These are phyloP conservation scores for Amanita thiersii DNA, from an alignment of 768 basidiomycete species.

Conservation along the genomic window DNA sequence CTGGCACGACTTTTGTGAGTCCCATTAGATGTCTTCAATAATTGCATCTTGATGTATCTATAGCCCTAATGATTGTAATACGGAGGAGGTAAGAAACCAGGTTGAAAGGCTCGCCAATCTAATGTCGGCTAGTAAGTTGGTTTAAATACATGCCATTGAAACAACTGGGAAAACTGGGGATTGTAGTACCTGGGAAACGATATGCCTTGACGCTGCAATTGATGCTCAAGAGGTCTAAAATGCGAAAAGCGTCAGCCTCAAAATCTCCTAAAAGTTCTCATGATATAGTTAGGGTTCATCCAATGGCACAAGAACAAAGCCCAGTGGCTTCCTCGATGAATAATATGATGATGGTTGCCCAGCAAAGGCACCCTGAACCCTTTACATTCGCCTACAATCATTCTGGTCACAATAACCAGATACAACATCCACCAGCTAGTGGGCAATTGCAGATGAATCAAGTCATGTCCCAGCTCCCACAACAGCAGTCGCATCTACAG, in stretches of 20 bases:
- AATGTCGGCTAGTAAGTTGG: slow-evolving; percentile 66
- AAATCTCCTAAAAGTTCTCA: slow-evolving; percentile 55
- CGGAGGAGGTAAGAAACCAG: slow-evolving; percentile 61
- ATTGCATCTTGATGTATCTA: slow-evolving; percentile 7
- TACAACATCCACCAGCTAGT: slow-evolving; percentile 17
- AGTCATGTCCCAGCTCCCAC: slow-evolving; percentile 16
- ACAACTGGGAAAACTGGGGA: background rate
- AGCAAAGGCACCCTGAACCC: slow-evolving; percentile 35
- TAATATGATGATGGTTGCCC: slow-evolving; percentile 11
- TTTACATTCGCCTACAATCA: slow-evolving; percentile 53
- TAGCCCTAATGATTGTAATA: slow-evolving; percentile 80
- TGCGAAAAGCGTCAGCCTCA: slow-evolving; percentile 48
- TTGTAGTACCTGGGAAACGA: slow-evolving; percentile 80
- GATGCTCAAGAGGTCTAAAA: slow-evolving; percentile 76
- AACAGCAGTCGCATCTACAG: slow-evolving; percentile 14
- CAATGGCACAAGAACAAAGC: slow-evolving; percentile 26
- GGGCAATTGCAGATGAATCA: slow-evolving; percentile 19
- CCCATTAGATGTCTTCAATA: background rate
- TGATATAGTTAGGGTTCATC: slow-evolving; percentile 41
- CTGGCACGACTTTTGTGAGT: slow-evolving; percentile 82
- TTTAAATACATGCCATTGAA: background rate
- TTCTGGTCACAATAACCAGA: slow-evolving; percentile 20
- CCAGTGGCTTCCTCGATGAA: slow-evolving; percentile 14
- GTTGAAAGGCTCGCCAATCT: slow-evolving; percentile 73
- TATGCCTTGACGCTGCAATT: slow-evolving; percentile 86